Evolutionary conservation across 2,329 filamentous ascomycete genomes (phyloP).

Genomic region (Tolypocladium cylindrosporum): DNA sequence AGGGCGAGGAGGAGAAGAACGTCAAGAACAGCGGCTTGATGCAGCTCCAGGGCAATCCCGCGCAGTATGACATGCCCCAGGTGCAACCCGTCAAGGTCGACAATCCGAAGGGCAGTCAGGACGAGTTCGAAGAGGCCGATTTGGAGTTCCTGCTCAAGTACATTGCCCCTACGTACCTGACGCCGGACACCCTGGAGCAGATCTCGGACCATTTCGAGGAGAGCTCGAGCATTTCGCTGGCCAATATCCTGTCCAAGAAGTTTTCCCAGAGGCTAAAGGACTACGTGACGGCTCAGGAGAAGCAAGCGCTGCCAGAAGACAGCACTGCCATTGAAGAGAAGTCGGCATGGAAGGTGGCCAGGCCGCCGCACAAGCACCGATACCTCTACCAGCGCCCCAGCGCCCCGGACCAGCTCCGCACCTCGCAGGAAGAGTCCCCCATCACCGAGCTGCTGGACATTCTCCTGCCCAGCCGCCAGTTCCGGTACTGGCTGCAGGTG

Average conservation of each 20-base stretch:
- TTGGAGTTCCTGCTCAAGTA: constrained; percentile 86
- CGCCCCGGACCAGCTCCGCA: constrained; percentile 23
- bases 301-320: constrained; percentile 30
- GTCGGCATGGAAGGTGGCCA: constrained; percentile 63
- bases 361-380: constrained; percentile 90
- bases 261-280: constrained; percentile 63
- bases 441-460: constrained; percentile 72
- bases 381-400: constrained; percentile 68
- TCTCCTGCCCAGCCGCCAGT: constrained; percentile 74
- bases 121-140: constrained; percentile 63
- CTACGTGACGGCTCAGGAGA: constrained; percentile 60
- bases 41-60: constrained; percentile 85
- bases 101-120: constrained; percentile 33
- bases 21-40: constrained; percentile 84
- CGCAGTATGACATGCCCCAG: constrained; percentile 77
- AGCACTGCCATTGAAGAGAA: constrained; percentile 47
- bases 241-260: constrained; percentile 66
- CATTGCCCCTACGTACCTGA: constrained; percentile 82
- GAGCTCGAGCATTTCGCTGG: constrained; percentile 73
- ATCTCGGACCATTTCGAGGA: constrained; percentile 72
- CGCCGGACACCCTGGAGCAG: constrained; percentile 80
- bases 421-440: constrained; percentile 38
- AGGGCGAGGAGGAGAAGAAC: constrained; percentile 79
- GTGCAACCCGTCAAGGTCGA: constrained; percentile 41
- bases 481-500: constrained; percentile 80